Percentiles rank a stretch among this genome's conserved stretches.
phyloP scores from a whole-genome alignment of 306 rosid genomes.

The Calophaca sinica region DNA sequence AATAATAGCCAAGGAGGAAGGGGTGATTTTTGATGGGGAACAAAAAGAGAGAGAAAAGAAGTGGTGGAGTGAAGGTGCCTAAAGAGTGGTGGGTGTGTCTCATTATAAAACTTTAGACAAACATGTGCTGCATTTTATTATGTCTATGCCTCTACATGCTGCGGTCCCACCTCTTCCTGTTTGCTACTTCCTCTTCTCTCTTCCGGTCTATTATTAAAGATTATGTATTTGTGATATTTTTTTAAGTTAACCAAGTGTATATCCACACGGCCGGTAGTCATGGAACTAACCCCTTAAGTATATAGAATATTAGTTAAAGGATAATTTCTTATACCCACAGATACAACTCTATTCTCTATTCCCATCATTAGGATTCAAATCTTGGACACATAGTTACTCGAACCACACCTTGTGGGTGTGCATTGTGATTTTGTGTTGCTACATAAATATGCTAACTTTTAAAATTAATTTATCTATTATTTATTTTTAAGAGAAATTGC shows the following conservation, averaged over 20 bases:
- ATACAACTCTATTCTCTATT: too few species aligned
- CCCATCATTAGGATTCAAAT: too few species aligned
- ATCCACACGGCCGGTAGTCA: too few species aligned
- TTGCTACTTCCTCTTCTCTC: not conserved
- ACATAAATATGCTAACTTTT: not conserved
- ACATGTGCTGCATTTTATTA: slow-evolving; percentile 64
- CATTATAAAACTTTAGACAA: slow-evolving; percentile 57
- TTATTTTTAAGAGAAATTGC: too few species aligned
- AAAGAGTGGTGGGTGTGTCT: slow-evolving; percentile 38
- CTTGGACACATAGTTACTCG: too few species aligned
- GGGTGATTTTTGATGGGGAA: slow-evolving; percentile 30
- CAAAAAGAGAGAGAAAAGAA: slow-evolving; percentile 41
- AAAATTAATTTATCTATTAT: too few species aligned
- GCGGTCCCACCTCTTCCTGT: slow-evolving; percentile 41
- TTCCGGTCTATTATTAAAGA: not conserved
- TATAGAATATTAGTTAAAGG: too few species aligned
- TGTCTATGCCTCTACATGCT: slow-evolving; percentile 31
- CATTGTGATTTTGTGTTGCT: not conserved
- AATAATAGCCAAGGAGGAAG: slow-evolving; percentile 15
- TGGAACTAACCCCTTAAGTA: too few species aligned
- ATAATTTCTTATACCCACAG: too few species aligned
- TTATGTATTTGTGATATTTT: not conserved
- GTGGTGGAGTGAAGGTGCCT: slow-evolving; percentile 24
- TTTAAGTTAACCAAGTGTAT: too few species aligned
- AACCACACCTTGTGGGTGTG: too few species aligned